phyloP scores from a whole-genome alignment of 192 early-diverging fungal genomes.

The Coemansia sp. region DNA sequence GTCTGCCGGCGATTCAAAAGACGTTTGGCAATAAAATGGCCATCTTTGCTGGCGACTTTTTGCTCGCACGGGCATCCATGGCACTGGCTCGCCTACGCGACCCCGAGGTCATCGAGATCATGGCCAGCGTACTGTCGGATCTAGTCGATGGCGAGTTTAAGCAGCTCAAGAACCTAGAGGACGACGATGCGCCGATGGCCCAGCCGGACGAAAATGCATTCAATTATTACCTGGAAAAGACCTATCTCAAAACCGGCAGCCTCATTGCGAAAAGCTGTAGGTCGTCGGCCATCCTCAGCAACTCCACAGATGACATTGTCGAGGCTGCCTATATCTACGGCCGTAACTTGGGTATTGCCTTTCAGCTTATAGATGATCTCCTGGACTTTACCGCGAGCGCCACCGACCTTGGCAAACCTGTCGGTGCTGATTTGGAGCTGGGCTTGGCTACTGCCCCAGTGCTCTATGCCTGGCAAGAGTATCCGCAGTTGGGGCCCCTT shows the following conservation, averaged over 20 bases:
- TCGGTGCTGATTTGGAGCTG: constrained; percentile 84
- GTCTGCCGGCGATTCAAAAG: constrained; percentile 76
- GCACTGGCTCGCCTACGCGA: constrained; percentile 88
- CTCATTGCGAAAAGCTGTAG: constrained; percentile 93
- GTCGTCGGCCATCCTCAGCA: constrained; percentile 84
- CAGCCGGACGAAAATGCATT: constrained; percentile 60
- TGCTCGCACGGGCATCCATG: constrained; percentile 90
- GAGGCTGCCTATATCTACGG: constrained; percentile 89
- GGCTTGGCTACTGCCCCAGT: constrained; percentile 94
- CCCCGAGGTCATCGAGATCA: constrained; percentile 89
- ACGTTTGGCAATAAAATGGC: constrained; percentile 98
- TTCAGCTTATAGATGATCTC: constrained; percentile 94
- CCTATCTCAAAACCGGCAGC: constrained; percentile 93
- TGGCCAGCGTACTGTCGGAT: constrained; percentile 90
- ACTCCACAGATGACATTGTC: constrained; percentile 67
- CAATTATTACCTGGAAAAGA: constrained; percentile 94
- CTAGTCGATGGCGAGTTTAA: constrained; percentile 98
- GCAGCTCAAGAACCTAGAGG: constrained; percentile 80
- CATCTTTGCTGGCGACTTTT: constrained; percentile 90
- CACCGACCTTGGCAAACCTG: constrained; percentile 86
- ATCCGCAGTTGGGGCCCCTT: constrained; percentile 77
- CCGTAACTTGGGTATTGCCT: constrained; percentile 87
- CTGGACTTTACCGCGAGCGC: constrained; percentile 82
- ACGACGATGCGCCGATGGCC: constrained; percentile 49
- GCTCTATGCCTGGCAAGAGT: constrained; percentile 89